A percentile compares a stretch with the other conserved stretches of the same genome.
Evolutionary conservation across 2,329 filamentous ascomycete genomes (phyloP).

Genomic region (Apiospora phragmitis): DNA sequence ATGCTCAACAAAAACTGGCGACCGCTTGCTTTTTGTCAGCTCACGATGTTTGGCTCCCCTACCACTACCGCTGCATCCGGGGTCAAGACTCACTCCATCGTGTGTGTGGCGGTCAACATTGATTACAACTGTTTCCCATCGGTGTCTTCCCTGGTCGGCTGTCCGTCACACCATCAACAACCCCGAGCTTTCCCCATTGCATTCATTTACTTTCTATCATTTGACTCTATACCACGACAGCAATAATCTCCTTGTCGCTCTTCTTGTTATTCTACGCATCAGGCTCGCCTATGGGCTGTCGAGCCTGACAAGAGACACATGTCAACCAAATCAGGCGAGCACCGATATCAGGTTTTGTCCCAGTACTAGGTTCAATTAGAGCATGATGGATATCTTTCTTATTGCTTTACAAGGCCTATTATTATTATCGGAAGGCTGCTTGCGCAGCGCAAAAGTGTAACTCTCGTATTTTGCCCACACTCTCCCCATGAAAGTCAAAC

Average conservation of each 20-base stretch:
- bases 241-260: not conserved
- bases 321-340: not conserved
- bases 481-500: not conserved
- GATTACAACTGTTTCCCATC: not conserved
- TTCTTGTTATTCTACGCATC: not conserved
- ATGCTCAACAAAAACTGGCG: not conserved
- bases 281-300: too few species aligned
- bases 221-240: not conserved
- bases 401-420: not conserved
- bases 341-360: not conserved
- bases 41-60: not conserved
- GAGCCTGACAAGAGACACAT: not conserved
- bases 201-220: not conserved
- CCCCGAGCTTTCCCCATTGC: not conserved
- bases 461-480: not conserved
- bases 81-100: not conserved
- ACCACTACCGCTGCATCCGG: not conserved
- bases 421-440: not conserved
- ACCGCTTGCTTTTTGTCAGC: conserved; percentile 3
- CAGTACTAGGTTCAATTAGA: not conserved
- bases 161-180: not conserved
- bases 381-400: not conserved
- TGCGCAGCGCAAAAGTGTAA: not conserved
- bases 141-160: not conserved
- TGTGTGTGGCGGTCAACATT: not conserved